Conservation (phyloP, 371 early-diverging fungal genomes). For the Mortierella sp. region DNA sequence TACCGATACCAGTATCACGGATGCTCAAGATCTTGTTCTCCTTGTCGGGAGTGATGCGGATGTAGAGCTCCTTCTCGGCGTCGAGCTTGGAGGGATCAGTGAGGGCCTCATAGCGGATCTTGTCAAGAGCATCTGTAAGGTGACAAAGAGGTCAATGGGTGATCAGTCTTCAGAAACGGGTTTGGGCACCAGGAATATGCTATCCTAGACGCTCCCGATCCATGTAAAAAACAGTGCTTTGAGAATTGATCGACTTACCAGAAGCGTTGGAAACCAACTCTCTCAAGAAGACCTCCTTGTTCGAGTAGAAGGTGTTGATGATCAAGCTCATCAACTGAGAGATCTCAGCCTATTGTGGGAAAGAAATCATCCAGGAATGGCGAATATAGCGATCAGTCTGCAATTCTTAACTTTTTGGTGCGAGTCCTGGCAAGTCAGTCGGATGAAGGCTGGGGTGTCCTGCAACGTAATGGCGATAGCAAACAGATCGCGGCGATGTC, state of each 20-base stretch:
- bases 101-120: slow-evolving; percentile 87
- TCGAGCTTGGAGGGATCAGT: slow-evolving; percentile 86
- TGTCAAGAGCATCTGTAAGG: slow-evolving; percentile 89
- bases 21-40: slow-evolving; percentile 78
- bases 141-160: not conserved
- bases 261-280: slow-evolving; percentile 96
- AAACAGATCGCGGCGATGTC: not conserved
- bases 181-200: not conserved
- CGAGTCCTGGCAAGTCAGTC: too few species aligned
- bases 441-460: not conserved
- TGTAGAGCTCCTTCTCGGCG: slow-evolving; percentile 79
- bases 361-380: too few species aligned
- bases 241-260: slow-evolving; percentile 16
- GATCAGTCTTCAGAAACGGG: not conserved
- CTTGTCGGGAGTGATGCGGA: slow-evolving; percentile 86
- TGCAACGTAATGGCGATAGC: not conserved
- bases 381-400: too few species aligned
- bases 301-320: slow-evolving; percentile 89
- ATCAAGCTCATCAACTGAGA: slow-evolving; percentile 95
- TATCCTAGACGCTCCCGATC: not conserved
- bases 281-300: slow-evolving; percentile 96
- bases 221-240: not conserved
- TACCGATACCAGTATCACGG: slow-evolving; percentile 93
- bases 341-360: slow-evolving; percentile 84
- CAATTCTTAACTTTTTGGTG: too few species aligned